A percentile compares a stretch with the other conserved stretches of the same genome.
Conservation (phyloP, 345 rosid genomes). For the Citrus unshiu region DNA sequence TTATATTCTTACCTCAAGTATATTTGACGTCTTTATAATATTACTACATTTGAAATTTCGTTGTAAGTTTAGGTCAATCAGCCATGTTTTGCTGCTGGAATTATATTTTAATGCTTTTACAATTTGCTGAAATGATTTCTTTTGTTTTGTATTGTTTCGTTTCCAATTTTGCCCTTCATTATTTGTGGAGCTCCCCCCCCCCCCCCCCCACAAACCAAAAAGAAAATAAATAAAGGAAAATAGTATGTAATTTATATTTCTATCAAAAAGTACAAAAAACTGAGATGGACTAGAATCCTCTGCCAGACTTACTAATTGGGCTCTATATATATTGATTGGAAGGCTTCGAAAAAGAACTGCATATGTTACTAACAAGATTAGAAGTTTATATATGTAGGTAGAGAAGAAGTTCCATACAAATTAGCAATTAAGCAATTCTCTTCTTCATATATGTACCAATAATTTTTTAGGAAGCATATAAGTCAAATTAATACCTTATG, state of each 20-base stretch:
- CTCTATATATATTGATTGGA: too few relatives aligned
- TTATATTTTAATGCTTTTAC: neutral
- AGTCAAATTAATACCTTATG: neutral
- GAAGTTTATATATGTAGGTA: neutral
- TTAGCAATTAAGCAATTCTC: neutral
- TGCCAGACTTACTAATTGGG: too few relatives aligned
- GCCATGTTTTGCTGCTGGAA: neutral
- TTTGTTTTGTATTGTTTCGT: neutral
- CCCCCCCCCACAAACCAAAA: too few relatives aligned
- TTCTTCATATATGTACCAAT: neutral
- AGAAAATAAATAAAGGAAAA: too few relatives aligned
- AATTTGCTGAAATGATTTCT: neutral
- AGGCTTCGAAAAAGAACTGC: neutral
- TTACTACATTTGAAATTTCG: neutral
- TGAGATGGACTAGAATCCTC: too few relatives aligned
- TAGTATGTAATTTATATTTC: too few relatives aligned
- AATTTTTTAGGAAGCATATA: neutral
- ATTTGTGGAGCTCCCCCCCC: neutral
- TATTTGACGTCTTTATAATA: neutral
- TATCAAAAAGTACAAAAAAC: too few relatives aligned
- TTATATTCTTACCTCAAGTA: neutral
- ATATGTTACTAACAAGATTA: neutral
- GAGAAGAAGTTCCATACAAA: neutral
- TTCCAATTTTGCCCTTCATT: neutral
- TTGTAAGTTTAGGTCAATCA: neutral